These are phyloP conservation scores for Stagonosporopsis vannaccii DNA, from an alignment of 2,329 filamentous ascomycete species.

Conservation along the genomic window DNA sequence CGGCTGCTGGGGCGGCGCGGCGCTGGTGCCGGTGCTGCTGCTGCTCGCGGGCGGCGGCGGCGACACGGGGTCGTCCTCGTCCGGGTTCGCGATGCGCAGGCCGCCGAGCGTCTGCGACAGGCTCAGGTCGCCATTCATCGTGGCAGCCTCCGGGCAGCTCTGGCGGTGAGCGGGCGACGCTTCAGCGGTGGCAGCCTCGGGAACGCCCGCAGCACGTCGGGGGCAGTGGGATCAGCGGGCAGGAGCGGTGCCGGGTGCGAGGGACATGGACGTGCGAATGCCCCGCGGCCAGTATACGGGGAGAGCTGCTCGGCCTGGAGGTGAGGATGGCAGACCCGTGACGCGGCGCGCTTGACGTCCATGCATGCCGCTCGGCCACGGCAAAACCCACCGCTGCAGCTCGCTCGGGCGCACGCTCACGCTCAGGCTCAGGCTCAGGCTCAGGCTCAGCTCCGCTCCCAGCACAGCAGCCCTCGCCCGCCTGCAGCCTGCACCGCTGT, in stretches of 20 bases:
- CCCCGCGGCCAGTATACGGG: slow-evolving; percentile 40
- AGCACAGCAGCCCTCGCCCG: too few species aligned
- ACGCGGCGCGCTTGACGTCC: slow-evolving; percentile 32
- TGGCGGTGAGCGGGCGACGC: slow-evolving; percentile 26
- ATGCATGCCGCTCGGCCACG: slow-evolving; percentile 10
- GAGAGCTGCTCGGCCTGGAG: slow-evolving; percentile 19
- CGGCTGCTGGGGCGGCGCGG: too few species aligned
- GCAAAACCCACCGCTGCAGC: slow-evolving; percentile 17
- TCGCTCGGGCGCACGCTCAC: too few species aligned
- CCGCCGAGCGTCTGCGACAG: slow-evolving; percentile 92
- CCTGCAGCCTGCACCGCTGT: too few species aligned
- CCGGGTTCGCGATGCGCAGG: slow-evolving; percentile 94
- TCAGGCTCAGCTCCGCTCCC: too few species aligned
- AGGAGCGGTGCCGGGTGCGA: slow-evolving; percentile 21
- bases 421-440: too few species aligned
- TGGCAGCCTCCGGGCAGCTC: slow-evolving; percentile 36
- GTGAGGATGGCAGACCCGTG: slow-evolving; percentile 28
- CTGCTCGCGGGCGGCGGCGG: slow-evolving; percentile 42
- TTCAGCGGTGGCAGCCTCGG: slow-evolving; percentile 27
- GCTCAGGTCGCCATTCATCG: slow-evolving; percentile 91
- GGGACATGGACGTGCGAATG: slow-evolving; percentile 42
- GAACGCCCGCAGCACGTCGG: slow-evolving; percentile 26
- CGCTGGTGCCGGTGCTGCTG: slow-evolving; percentile 49
- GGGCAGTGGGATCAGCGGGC: slow-evolving; percentile 26
- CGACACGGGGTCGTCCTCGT: slow-evolving; percentile 65